phyloP scores from a whole-genome alignment of 139 green algal genomes.

The Yamagishiella unicocca region DNA sequence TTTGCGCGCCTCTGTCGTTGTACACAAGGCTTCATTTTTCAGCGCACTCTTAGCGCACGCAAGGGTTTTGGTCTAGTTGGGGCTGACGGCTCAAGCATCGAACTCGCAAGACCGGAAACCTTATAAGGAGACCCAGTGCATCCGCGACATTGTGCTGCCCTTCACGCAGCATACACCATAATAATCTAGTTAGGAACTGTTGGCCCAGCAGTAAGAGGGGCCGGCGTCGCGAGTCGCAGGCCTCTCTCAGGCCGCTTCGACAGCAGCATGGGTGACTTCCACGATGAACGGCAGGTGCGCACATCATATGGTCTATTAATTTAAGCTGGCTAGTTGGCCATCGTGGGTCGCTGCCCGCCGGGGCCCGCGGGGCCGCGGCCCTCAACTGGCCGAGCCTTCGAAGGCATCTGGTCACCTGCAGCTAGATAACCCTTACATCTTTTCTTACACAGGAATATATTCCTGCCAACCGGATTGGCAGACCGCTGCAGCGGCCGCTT shows the following conservation, averaged over 20 bases:
- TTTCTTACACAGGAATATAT: conserved; percentile 35
- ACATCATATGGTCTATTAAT: too few species aligned
- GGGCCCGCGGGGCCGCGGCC: not conserved
- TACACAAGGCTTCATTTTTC: too few species aligned
- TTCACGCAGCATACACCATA: not conserved
- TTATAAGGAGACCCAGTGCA: too few species aligned
- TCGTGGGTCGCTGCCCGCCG: not conserved
- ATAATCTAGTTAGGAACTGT: not conserved
- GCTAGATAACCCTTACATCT: not conserved
- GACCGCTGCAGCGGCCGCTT: conserved; percentile 27
- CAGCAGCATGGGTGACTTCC: conserved; percentile 3
- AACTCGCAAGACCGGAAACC: not conserved
- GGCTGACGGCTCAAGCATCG: too few species aligned
- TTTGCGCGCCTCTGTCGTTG: too few species aligned
- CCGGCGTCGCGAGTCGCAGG: not conserved
- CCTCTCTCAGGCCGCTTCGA: not conserved
- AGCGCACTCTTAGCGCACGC: too few species aligned
- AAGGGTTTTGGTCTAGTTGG: too few species aligned
- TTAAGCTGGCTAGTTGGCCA: not conserved
- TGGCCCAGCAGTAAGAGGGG: not conserved
- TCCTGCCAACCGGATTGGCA: not conserved
- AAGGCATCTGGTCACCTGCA: not conserved
- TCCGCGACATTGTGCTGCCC: not conserved
- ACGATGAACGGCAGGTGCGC: conserved; percentile 28
- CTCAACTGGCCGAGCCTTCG: not conserved